A percentile compares a stretch with the other conserved stretches of the same genome.
Conservation (phyloP, 106 monocot species). For the Triglochin maritima region DNA sequence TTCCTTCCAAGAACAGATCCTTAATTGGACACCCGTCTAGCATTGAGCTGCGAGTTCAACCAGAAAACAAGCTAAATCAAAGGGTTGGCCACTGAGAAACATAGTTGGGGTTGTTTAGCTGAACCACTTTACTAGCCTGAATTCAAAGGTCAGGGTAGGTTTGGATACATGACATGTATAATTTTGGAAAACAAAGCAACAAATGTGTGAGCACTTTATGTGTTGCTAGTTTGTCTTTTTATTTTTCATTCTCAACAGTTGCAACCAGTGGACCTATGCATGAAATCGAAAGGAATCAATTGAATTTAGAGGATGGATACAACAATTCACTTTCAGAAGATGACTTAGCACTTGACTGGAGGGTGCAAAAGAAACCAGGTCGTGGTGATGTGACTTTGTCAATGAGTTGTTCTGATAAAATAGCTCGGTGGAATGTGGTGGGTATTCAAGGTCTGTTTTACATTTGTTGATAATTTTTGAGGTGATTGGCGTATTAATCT, state of each 20-base stretch:
- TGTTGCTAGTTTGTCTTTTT: too few species aligned
- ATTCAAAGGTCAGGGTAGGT: too few species aligned
- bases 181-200: too few species aligned
- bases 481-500: neutral
- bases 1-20: too few species aligned
- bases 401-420: constrained; percentile 94
- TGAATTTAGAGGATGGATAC: constrained; percentile 4
- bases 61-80: too few species aligned
- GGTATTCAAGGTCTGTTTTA: constrained; percentile 74
- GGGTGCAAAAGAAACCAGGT: constrained; percentile 80
- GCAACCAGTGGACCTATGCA: neutral
- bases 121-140: too few species aligned
- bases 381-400: constrained; percentile 87
- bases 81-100: too few species aligned
- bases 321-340: constrained; percentile 4
- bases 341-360: constrained; percentile 7
- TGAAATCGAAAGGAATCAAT: neutral
- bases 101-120: too few species aligned
- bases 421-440: constrained; percentile 78
- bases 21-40: too few species aligned
- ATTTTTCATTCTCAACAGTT: neutral
- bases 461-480: neutral
- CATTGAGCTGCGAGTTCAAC: too few species aligned
- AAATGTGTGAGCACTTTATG: too few species aligned
- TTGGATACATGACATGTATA: too few species aligned